Evolutionary conservation across 331 rosid genomes (phyloP).

Genomic region (Malus hybrid): DNA sequence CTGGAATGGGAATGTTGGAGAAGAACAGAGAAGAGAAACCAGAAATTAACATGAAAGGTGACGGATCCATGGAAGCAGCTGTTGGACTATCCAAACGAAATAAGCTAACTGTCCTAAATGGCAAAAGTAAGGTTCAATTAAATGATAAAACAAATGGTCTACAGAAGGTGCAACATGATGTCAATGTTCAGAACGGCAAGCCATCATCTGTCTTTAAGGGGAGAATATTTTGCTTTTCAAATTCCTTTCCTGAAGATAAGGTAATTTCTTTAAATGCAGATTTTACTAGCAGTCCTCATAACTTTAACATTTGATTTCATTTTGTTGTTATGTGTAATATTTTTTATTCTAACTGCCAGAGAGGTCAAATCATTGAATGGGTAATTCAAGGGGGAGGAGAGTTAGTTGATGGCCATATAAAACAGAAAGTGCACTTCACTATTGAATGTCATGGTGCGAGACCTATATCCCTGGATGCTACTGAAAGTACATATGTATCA

Average conservation of each 20-base stretch:
- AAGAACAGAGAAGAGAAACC: constrained; percentile 35
- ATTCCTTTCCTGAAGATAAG: constrained; percentile 70
- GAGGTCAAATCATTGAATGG: constrained; percentile 82
- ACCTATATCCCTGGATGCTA: constrained; percentile 22
- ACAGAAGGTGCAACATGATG: constrained; percentile 30
- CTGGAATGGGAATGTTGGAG: constrained; percentile 37
- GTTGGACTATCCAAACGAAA: constrained; percentile 28
- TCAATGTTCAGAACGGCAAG: constrained; percentile 36
- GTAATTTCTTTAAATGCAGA: constrained; percentile 36
- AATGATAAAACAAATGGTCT: constrained; percentile 15
- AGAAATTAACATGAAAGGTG: constrained; percentile 26
- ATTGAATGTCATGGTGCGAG: constrained; percentile 74
- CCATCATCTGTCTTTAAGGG: constrained; percentile 53
- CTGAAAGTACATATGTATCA: constrained; percentile 42
- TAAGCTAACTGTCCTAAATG: constrained; percentile 32
- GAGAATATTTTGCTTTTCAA: constrained; percentile 60
- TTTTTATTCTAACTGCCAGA: constrained; percentile 40
- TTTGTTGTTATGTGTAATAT: not conserved
- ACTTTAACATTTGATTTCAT: not conserved
- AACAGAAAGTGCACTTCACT: constrained; percentile 45
- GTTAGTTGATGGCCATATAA: constrained; percentile 39
- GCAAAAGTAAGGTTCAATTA: constrained; percentile 16
- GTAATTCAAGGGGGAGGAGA: constrained; percentile 79
- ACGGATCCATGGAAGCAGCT: constrained; percentile 22
- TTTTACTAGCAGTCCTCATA: not conserved